These are phyloP conservation scores for Apophysomyces variabilis DNA, from an alignment of 371 early-diverging fungal species.

Conservation along the genomic window DNA sequence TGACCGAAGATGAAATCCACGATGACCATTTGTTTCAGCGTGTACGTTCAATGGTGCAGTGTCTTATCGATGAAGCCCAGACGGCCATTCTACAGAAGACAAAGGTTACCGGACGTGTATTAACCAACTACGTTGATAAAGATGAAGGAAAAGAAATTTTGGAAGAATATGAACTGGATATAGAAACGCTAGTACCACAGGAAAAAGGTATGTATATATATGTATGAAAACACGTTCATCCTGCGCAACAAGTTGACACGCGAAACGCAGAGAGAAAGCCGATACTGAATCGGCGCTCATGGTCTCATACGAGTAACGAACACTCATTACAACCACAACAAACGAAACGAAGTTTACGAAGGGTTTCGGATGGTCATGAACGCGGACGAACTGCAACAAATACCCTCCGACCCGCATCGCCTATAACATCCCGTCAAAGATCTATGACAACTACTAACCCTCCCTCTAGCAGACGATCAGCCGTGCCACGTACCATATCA, in stretches of 20 bases:
- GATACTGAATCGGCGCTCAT: conserved; percentile 2
- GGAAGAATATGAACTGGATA: conserved; percentile 7
- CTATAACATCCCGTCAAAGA: background rate
- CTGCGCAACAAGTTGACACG: background rate
- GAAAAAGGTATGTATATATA: conserved; percentile 11
- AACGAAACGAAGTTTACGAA: background rate
- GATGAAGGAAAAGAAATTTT: background rate
- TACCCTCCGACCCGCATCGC: background rate
- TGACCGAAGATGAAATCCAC: conserved; percentile 34
- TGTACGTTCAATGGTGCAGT: conserved; percentile 32
- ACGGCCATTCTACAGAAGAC: conserved; percentile 36
- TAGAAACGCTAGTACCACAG: background rate
- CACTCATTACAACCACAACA: background rate
- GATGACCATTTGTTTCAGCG: conserved; percentile 48
- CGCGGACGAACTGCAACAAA: background rate
- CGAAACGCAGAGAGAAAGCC: conserved; percentile 8
- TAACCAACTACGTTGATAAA: conserved; percentile 21
- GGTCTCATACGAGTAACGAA: conserved; percentile 12
- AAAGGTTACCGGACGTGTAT: conserved; percentile 28
- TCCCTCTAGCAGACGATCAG: background rate
- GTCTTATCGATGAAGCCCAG: conserved; percentile 52
- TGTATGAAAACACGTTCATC: background rate
- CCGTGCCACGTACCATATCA: background rate
- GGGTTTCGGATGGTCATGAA: conserved; percentile 4
- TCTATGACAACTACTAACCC: background rate